Percentiles rank a stretch among this genome's conserved stretches.
phyloP scores from a whole-genome alignment of 139 green algal genomes.

The Chara braunii region DNA sequence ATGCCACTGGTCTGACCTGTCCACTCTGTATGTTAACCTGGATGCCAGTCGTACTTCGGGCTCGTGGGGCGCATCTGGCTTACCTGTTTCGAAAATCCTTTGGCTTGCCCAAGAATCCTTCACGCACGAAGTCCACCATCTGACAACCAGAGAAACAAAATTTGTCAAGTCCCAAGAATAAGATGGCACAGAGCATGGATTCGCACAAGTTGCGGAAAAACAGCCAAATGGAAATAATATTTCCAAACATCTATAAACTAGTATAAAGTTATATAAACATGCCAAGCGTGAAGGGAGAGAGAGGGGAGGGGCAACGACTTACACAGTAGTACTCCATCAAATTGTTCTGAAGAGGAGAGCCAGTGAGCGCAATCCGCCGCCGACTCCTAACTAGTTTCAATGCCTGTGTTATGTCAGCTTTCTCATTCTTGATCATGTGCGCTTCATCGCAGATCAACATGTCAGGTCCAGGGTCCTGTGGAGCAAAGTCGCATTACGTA shows the following conservation, averaged over 20 bases:
- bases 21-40: too few species aligned
- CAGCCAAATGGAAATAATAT: background rate
- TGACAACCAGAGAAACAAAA: background rate
- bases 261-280: too few species aligned
- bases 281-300: background rate
- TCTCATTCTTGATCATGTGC: slow-evolving; percentile 53
- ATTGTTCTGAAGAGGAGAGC: slow-evolving; percentile 80
- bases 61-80: too few species aligned
- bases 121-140: slow-evolving; percentile 36
- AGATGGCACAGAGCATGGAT: background rate
- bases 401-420: slow-evolving; percentile 73
- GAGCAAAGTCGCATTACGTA: background rate
- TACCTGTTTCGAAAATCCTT: slow-evolving; percentile 31
- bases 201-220: background rate
- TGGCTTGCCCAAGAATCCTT: slow-evolving; percentile 10
- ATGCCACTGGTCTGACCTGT: too few species aligned
- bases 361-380: slow-evolving; percentile 67
- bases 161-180: too few species aligned
- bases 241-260: too few species aligned
- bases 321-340: slow-evolving; percentile 64
- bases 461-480: slow-evolving; percentile 24
- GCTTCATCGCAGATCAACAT: slow-evolving; percentile 75
- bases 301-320: slow-evolving; percentile 28
- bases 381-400: slow-evolving; percentile 57
- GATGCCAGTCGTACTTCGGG: too few species aligned